Evolutionary conservation across 148 eudicot genomes (phyloP), one percentile per base, ranked within the genome.

Genomic region (Heliamphora exappendiculata): DNA sequence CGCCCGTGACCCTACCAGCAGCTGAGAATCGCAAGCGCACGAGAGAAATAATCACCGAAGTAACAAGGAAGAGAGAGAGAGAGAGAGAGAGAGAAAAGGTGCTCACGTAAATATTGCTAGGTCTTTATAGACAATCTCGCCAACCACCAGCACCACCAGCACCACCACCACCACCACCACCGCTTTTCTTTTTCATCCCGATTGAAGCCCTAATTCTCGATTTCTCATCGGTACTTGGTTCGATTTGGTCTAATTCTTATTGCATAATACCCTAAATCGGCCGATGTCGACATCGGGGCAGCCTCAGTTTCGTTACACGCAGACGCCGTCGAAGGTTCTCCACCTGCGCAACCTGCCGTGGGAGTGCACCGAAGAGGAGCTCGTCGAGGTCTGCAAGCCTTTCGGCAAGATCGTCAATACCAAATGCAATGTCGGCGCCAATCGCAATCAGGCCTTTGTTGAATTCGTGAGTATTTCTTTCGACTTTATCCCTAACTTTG

Each of bases 301-400:
- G 62, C 87, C 75, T 19, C 95, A 91, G 79, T 91, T 91, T 44
- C 82, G 95, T 74, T 87, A 84, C 86, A 86, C 92, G 13, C 95
- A 89, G 82, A 88, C 95, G 58, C 95, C 95, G 64, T 91, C 95
- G 47, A 91, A 89, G 82, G 95, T 91, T 36, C 86, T 91, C 37
- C 95, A 91, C 80, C 82, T 91, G 76, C 86, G 95, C 51, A 89
- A 91, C 84, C 85, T 91, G 42, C 95, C 95, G n/a, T 91, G 92
- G 92, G 95, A 91, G 78, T 89, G 95, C 82, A 77, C 66, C 45
- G 91, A 91, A 70, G 95, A 91, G 72, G 95, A 91, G 86, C 88
- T 91, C 7, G 76, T 87, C 45, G 91, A 89, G 83, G 82, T 91
- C 49, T 82, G 91, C 74, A 89, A 85, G 65, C 95, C 92, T 42